These are phyloP conservation scores for Aspergillus sp. DNA, from an alignment of 2,329 filamentous ascomycete genomes.

Conservation along the genomic window DNA sequence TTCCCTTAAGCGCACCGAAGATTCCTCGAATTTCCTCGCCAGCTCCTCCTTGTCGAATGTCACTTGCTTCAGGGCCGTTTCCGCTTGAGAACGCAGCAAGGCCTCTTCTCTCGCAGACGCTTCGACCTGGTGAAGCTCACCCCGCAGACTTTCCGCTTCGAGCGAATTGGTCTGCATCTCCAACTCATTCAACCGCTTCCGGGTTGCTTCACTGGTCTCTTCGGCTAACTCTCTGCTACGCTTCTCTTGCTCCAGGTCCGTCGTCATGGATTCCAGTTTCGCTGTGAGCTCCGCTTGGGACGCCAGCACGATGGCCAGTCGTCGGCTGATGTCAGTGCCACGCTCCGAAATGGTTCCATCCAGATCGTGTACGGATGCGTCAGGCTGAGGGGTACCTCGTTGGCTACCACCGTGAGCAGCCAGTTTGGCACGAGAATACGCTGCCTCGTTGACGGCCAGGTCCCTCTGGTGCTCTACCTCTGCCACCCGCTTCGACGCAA, in stretches of 20 bases:
- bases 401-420: slow-evolving; percentile 70
- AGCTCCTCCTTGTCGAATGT: slow-evolving; percentile 79
- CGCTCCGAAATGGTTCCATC: slow-evolving; percentile 55
- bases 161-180: slow-evolving; percentile 75
- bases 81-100: slow-evolving; percentile 66
- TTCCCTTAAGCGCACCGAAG: slow-evolving; percentile 58
- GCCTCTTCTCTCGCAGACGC: slow-evolving; percentile 72
- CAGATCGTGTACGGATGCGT: slow-evolving; percentile 45
- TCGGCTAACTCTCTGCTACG: slow-evolving; percentile 76
- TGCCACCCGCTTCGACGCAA: slow-evolving; percentile 81
- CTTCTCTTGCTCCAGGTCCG: slow-evolving; percentile 72
- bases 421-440: slow-evolving; percentile 87
- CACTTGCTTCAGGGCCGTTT: slow-evolving; percentile 65
- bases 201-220: slow-evolving; percentile 72
- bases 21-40: slow-evolving; percentile 58
- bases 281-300: slow-evolving; percentile 71
- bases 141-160: slow-evolving; percentile 76
- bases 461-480: slow-evolving; percentile 93
- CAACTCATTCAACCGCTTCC: slow-evolving; percentile 73
- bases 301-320: slow-evolving; percentile 72
- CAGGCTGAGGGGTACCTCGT: slow-evolving; percentile 47
- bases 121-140: slow-evolving; percentile 74
- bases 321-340: slow-evolving; percentile 65
- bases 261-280: slow-evolving; percentile 59
- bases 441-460: slow-evolving; percentile 85